Evolutionary conservation across 495 filamentous ascomycete genomes (phyloP).

Genomic region (Daldinia caldariorum): DNA sequence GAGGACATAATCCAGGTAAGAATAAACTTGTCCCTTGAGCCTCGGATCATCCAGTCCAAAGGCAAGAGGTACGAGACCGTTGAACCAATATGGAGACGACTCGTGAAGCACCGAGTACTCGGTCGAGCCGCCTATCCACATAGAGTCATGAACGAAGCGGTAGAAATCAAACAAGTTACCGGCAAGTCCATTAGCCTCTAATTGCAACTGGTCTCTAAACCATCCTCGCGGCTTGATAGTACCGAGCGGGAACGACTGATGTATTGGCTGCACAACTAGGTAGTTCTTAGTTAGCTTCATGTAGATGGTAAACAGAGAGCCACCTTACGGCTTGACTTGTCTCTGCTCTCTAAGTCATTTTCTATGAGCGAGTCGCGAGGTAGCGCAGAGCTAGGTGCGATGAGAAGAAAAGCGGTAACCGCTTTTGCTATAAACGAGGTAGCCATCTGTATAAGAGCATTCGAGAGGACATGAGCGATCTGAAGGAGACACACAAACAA

Average conservation of each 20-base stretch:
- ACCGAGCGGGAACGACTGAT: constrained; percentile 63
- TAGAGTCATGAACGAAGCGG: constrained; percentile 62
- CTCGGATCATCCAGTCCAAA: constrained; percentile 63
- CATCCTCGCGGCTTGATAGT: constrained; percentile 68
- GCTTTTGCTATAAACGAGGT: constrained; percentile 32
- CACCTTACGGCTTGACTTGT: constrained; percentile 29
- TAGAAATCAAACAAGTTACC: constrained; percentile 71
- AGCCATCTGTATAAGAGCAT: constrained; percentile 23
- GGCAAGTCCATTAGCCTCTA: constrained; percentile 65
- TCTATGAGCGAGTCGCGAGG: constrained; percentile 16
- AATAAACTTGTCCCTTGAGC: constrained; percentile 64
- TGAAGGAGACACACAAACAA: not conserved
- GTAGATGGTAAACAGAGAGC: not conserved
- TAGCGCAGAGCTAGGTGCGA: constrained; percentile 17
- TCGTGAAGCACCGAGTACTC: constrained; percentile 71
- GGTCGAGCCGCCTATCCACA: constrained; percentile 64
- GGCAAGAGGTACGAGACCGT: constrained; percentile 71
- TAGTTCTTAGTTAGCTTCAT: constrained; percentile 10
- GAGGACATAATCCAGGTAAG: constrained; percentile 61
- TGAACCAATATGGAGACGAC: constrained; percentile 72
- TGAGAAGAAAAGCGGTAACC: constrained; percentile 22
- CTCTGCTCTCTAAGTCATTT: constrained; percentile 10
- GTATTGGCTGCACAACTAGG: constrained; percentile 46
- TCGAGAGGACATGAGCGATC: constrained; percentile 17
- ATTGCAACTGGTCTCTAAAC: constrained; percentile 65